Evolutionary conservation across 306 rosid genomes (phyloP).

Genomic region (Vicia faba): DNA sequence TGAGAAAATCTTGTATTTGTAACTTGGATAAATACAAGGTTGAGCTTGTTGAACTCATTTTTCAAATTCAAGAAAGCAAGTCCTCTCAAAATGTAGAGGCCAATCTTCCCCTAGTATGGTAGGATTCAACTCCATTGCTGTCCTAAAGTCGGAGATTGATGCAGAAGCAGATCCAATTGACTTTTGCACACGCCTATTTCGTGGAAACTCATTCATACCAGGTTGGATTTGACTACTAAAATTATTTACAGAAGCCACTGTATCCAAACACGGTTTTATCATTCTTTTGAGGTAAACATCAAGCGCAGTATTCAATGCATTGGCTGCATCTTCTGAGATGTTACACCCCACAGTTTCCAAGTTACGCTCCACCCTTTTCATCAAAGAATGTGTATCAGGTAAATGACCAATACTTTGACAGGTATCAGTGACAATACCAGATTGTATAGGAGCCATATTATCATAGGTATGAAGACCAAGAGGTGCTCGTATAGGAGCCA

Average conservation of each 20-base stretch:
- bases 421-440: slow-evolving; percentile 31
- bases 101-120: slow-evolving; percentile 63
- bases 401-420: slow-evolving; percentile 53
- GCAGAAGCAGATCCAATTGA: slow-evolving; percentile 40
- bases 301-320: slow-evolving; percentile 54
- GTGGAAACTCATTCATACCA: slow-evolving; percentile 40
- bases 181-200: slow-evolving; percentile 41
- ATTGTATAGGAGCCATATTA: slow-evolving; percentile 37
- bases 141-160: slow-evolving; percentile 56
- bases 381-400: slow-evolving; percentile 58
- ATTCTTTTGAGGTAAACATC: slow-evolving; percentile 69
- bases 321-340: slow-evolving; percentile 54
- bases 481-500: slow-evolving; percentile 63
- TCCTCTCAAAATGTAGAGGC: slow-evolving; percentile 57
- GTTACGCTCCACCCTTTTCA: slow-evolving; percentile 55
- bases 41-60: slow-evolving; percentile 39
- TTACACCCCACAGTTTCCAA: slow-evolving; percentile 57
- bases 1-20: slow-evolving; percentile 31
- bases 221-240: slow-evolving; percentile 32
- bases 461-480: slow-evolving; percentile 55
- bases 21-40: slow-evolving; percentile 34
- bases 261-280: slow-evolving; percentile 68
- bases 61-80: slow-evolving; percentile 46
- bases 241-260: slow-evolving; percentile 43
- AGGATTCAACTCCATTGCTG: slow-evolving; percentile 66